phyloP scores from a whole-genome alignment of 192 early-diverging fungal genomes.

The Entomortierella parvispora region DNA sequence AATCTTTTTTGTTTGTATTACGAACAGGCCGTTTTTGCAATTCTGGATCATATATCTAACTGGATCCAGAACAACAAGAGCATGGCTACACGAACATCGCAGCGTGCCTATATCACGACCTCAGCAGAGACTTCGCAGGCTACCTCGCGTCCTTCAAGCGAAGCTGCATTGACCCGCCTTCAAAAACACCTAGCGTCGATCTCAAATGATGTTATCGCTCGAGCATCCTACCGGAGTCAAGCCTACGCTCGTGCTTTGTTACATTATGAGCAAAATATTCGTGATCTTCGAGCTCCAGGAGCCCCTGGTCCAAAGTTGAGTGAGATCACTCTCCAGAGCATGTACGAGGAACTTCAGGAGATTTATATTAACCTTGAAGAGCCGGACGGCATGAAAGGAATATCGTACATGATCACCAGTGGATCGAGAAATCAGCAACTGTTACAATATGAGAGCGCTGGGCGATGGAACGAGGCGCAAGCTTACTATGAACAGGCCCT shows the following conservation, averaged over 20 bases:
- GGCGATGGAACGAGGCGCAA: constrained; percentile 74
- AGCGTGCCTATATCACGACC: constrained; percentile 15
- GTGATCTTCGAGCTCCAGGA: constrained; percentile 20
- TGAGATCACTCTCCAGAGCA: constrained; percentile 15
- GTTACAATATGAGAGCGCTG: constrained; percentile 68
- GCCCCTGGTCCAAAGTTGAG: constrained; percentile 11
- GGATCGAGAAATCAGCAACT: constrained; percentile 72
- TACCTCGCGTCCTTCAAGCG: neutral
- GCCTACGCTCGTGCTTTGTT: constrained; percentile 75
- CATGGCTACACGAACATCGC: constrained; percentile 14
- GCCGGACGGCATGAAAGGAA: constrained; percentile 74
- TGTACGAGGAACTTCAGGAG: constrained; percentile 64
- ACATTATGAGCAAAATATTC: constrained; percentile 76
- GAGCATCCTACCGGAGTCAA: constrained; percentile 65
- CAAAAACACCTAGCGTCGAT: constrained; percentile 65
- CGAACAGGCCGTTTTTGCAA: constrained; percentile 40
- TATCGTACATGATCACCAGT: constrained; percentile 61
- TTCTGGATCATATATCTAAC: constrained; percentile 51
- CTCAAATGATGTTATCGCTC: constrained; percentile 69
- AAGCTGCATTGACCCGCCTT: constrained; percentile 30
- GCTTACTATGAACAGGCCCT: constrained; percentile 68
- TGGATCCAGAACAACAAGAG: constrained; percentile 56
- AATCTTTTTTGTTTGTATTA: neutral
- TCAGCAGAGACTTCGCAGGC: constrained; percentile 27
- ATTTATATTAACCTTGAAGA: constrained; percentile 78